Evolutionary conservation across 331 rosid genomes (phyloP).

Genomic region (Prunus yedoensis): DNA sequence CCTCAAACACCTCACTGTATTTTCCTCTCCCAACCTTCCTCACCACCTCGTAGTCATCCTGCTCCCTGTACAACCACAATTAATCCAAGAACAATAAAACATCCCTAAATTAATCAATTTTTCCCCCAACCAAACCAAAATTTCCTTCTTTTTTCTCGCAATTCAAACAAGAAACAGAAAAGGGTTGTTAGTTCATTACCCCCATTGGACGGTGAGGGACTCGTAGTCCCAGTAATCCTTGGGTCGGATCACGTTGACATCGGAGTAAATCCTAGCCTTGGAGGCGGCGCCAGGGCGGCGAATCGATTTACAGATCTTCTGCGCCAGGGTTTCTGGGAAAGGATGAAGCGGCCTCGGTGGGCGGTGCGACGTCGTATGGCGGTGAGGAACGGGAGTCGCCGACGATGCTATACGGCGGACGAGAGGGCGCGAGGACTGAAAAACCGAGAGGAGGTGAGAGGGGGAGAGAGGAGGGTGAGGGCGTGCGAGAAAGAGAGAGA

Average conservation of each 20-base stretch:
- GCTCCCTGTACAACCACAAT: conserved; percentile 51
- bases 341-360: conserved; percentile 27
- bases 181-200: conserved; percentile 36
- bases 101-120: neutral
- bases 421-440: conserved; percentile 17
- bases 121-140: neutral
- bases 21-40: conserved; percentile 94
- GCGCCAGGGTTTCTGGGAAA: conserved; percentile 63
- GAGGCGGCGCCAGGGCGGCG: conserved; percentile 89
- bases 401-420: conserved; percentile 45
- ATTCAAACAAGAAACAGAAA: neutral
- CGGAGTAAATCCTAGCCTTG: conserved; percentile 73
- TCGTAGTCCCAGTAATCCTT: conserved; percentile 93
- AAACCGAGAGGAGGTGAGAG: conserved; percentile 1
- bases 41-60: conserved; percentile 92
- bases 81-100: neutral
- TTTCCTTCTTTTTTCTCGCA: neutral
- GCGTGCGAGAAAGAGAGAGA: conserved; percentile 6
- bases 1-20: conserved; percentile 92
- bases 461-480: neutral
- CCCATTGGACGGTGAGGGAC: conserved; percentile 89
- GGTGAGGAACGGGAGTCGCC: conserved; percentile 34
- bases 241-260: conserved; percentile 78
- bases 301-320: conserved; percentile 76
- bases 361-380: conserved; percentile 6